phyloP scores from a whole-genome alignment of 1,284 basidiomycete genomes.

The Albatrellus sp. region DNA sequence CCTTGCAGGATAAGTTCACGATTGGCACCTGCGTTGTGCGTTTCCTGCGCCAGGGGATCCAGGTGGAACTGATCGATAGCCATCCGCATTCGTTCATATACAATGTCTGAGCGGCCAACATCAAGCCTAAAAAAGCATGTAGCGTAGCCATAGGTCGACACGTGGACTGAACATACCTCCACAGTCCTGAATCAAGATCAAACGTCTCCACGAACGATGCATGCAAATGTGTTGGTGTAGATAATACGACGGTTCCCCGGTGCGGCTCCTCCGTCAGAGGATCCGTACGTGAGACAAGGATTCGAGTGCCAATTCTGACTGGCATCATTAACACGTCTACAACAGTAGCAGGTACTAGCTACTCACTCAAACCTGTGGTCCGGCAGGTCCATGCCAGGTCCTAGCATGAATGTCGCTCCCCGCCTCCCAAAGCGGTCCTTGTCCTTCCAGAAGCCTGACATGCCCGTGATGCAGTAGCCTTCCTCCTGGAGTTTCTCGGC shows the following conservation, averaged over 20 bases:
- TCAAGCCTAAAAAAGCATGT: slow-evolving; percentile 40
- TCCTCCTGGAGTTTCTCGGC: slow-evolving; percentile 44
- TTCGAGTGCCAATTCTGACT: slow-evolving; percentile 49
- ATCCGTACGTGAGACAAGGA: slow-evolving; percentile 48
- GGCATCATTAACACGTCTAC: slow-evolving; percentile 3
- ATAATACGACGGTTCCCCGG: slow-evolving; percentile 43
- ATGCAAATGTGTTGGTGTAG: slow-evolving; percentile 35
- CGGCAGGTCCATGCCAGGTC: slow-evolving; percentile 43
- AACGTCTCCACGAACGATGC: slow-evolving; percentile 46
- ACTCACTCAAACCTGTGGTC: slow-evolving; percentile 54
- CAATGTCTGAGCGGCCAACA: slow-evolving; percentile 53
- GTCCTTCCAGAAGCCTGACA: slow-evolving; percentile 55
- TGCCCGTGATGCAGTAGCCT: slow-evolving; percentile 56
- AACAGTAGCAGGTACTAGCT: not conserved
- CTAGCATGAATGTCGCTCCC: slow-evolving; percentile 46
- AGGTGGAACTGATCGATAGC: slow-evolving; percentile 52
- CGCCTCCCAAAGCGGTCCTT: slow-evolving; percentile 47
- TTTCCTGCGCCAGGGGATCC: slow-evolving; percentile 37
- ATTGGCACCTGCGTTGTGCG: slow-evolving; percentile 16
- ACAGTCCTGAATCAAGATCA: slow-evolving; percentile 32
- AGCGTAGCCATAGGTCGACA: not conserved
- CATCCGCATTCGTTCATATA: slow-evolving; percentile 56
- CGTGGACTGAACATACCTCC: slow-evolving; percentile 33
- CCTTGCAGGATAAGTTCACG: slow-evolving; percentile 47
- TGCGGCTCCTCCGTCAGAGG: slow-evolving; percentile 41